Evolutionary conservation across 2,329 filamentous ascomycete species (phyloP), one percentile per base, ranked within the genome.

Genomic region (Cryphonectria carpinicola): DNA sequence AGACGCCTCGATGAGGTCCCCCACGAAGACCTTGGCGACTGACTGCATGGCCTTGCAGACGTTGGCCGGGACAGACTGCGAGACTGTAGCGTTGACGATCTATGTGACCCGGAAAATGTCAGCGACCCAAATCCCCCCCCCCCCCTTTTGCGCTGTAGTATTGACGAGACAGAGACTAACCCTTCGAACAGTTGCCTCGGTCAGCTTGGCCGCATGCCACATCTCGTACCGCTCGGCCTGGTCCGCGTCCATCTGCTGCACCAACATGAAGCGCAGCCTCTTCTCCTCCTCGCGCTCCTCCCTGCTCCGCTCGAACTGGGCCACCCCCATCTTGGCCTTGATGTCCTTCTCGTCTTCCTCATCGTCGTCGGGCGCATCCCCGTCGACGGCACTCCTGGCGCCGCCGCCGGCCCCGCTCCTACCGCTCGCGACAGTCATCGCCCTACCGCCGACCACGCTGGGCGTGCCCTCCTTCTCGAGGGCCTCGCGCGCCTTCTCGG

Each of bases 21-120:
- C 92, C 4, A 92, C 87, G 78, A 93, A 94, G 72, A 93, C 85
- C 80, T 95, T 95, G 64, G 91, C 89, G 28, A 93, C 92, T 0
- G 90, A 89, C 65, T 90, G 90, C 77, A 95, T 91, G n/a, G 91
- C 90, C 32, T 92, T 89, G 72, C 93, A 90, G 65, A 94, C 91
- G 75, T 88, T 91, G 28, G 88, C 85, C 0, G 92, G 91, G 0
- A 93, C 92, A 1, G 91, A 94, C 78, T 95, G 93, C 0, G 91
- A 93, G 11, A 94, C 90, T 1, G 92, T 93, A 71, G 92, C 91
- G 77, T 95, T 95, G 78, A 94, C 90, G 72, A 95, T 88, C 86
- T 90, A 72, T 5, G 66, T 28, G 43, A 0, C n/a, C 22, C 28
- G 37, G n/a, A 35, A 25, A 17, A 39, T 58, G 73, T 72, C 73